Conservation (phyloP, 306 rosid species). For the Quercus cerris region DNA sequence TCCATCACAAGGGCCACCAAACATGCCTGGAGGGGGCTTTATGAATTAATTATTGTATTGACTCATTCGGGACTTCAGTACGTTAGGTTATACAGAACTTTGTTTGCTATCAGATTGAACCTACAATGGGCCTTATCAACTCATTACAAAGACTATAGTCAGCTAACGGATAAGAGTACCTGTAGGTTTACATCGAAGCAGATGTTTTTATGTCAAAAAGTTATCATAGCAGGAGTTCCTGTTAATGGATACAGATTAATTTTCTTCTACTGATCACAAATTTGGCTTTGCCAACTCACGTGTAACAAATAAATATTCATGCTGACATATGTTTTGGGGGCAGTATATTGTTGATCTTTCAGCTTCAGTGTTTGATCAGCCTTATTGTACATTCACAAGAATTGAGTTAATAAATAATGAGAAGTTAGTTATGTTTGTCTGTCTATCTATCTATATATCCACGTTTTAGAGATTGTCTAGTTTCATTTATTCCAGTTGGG, state of each 20-base stretch:
- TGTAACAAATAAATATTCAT: neutral
- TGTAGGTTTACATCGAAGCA: neutral
- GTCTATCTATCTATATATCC: neutral
- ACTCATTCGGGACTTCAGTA: neutral
- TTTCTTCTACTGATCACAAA: neutral
- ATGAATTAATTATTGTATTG: conserved; percentile 43
- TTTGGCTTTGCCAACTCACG: neutral
- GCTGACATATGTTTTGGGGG: neutral
- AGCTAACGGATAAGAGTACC: neutral
- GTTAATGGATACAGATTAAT: neutral
- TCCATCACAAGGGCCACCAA: conserved; percentile 64
- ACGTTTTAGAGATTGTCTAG: neutral
- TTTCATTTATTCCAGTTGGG: neutral
- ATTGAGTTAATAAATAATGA: neutral
- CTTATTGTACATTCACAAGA: neutral
- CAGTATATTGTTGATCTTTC: neutral
- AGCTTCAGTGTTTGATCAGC: neutral
- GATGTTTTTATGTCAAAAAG: neutral
- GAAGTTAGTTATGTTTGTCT: neutral
- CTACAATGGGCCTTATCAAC: neutral
- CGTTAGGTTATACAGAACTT: too few relatives aligned
- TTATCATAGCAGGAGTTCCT: neutral
- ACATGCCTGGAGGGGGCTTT: conserved; percentile 77
- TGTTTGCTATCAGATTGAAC: neutral
- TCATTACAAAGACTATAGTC: neutral